phyloP scores from a whole-genome alignment of 2,329 filamentous ascomycete species.

The Parafenestella ontariensis region DNA sequence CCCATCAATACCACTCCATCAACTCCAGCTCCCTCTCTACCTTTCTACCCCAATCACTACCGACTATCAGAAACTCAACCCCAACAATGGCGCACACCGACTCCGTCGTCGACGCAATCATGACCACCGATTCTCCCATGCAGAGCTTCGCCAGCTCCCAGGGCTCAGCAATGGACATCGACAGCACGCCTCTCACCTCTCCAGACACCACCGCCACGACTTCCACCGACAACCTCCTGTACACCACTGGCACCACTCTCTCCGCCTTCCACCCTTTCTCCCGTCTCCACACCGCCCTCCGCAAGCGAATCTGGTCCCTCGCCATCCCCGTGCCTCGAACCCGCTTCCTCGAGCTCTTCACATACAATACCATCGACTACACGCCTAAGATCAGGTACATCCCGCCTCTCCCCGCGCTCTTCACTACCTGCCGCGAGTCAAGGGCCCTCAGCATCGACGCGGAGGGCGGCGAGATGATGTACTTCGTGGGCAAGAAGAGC shows the following conservation, averaged over 20 bases:
- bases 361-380: constrained; percentile 11
- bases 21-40: neutral
- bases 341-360: constrained; percentile 22
- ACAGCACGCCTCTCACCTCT: neutral
- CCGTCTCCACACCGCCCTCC: constrained; percentile 1
- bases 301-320: constrained; percentile 8
- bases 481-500: constrained; percentile 1
- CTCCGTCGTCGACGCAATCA: neutral
- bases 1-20: neutral
- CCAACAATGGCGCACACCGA: neutral
- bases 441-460: constrained; percentile 10
- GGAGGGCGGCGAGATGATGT: constrained; percentile 13
- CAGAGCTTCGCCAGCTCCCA: constrained; percentile 2
- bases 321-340: constrained; percentile 14
- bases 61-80: neutral
- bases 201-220: neutral
- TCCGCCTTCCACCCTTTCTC: constrained; percentile 2
- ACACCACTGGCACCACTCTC: neutral
- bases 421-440: constrained; percentile 9
- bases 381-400: constrained; percentile 13
- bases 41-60: neutral
- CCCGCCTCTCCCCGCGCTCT: constrained; percentile 15
- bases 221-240: neutral
- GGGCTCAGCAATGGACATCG: neutral
- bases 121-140: constrained; percentile 1